Percentiles rank a stretch among this genome's conserved stretches.
Conservation (phyloP, 2,329 filamentous ascomycete genomes). For the Botrytis medusae region DNA sequence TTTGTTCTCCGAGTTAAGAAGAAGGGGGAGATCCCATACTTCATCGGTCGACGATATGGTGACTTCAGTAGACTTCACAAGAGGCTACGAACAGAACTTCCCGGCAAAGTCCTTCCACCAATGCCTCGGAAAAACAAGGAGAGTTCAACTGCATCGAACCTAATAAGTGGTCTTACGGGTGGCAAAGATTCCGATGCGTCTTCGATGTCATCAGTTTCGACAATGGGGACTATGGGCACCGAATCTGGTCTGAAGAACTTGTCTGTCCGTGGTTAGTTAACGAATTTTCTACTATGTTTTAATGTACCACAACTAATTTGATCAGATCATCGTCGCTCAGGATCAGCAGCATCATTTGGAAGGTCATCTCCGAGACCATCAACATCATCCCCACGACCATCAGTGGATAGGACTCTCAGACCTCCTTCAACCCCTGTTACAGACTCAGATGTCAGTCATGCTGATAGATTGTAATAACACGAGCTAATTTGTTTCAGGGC, state of each 20-base stretch:
- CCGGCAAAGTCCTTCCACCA: constrained; percentile 83
- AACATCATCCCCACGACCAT: constrained; percentile 20
- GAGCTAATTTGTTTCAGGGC: constrained; percentile 29
- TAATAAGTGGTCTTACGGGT: constrained; percentile 53
- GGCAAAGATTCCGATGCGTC: constrained; percentile 68
- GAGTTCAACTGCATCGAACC: constrained; percentile 62
- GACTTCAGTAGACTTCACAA: constrained; percentile 83
- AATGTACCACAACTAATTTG: constrained; percentile 17
- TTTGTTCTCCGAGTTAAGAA: constrained; percentile 86
- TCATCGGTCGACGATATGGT: constrained; percentile 82
- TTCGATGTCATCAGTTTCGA: constrained; percentile 62
- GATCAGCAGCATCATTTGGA: constrained; percentile 24
- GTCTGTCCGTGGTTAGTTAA: constrained; percentile 44
- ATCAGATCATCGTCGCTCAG: constrained; percentile 27
- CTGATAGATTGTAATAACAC: not conserved
- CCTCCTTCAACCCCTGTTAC: not conserved
- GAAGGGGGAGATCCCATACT: constrained; percentile 71
- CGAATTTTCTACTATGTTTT: not conserved
- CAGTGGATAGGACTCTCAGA: constrained; percentile 18
- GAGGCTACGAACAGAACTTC: constrained; percentile 77
- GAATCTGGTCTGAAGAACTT: constrained; percentile 40
- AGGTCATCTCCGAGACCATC: constrained; percentile 15
- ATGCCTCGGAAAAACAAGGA: constrained; percentile 91
- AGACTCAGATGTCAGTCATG: constrained; percentile 24
- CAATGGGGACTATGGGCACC: constrained; percentile 30